Conservation (phyloP, 73 alveolate species). For the Durusdinium trenchii region DNA sequence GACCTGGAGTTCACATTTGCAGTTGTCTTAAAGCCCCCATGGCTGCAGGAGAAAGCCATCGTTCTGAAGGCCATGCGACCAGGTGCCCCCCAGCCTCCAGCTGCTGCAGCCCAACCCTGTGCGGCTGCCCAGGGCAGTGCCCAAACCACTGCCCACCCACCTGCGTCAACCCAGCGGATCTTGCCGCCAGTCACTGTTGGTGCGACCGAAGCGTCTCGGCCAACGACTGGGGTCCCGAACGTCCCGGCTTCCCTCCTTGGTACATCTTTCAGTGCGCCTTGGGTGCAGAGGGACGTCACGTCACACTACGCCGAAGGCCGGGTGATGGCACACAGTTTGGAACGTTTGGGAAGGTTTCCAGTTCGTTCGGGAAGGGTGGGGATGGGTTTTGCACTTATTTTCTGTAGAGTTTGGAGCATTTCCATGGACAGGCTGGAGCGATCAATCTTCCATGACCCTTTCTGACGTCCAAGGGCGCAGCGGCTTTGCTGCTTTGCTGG, state of each 20-base stretch:
- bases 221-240: neutral
- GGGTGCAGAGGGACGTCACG: conserved; percentile 9
- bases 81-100: neutral
- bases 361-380: too few species aligned
- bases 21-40: too few species aligned
- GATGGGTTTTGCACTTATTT: too few species aligned
- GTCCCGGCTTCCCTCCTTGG: conserved; percentile 47
- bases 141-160: neutral
- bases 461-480: neutral
- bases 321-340: neutral
- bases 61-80: conserved; percentile 54
- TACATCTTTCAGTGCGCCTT: conserved; percentile 32
- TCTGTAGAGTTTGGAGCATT: too few species aligned
- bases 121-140: neutral
- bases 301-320: neutral
- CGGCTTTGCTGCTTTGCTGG: conserved; percentile 61
- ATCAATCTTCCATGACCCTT: conserved; percentile 10
- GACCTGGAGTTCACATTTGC: too few species aligned
- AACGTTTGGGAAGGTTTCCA: too few species aligned
- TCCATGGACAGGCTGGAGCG: conserved; percentile 56
- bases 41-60: conserved; percentile 61
- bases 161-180: neutral
- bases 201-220: neutral
- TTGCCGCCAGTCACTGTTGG: neutral
- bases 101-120: neutral